Percentiles rank a stretch among this genome's conserved stretches.
Evolutionary conservation across 257 asterid genomes (phyloP).

Genomic region (Nicotiana knightiana): DNA sequence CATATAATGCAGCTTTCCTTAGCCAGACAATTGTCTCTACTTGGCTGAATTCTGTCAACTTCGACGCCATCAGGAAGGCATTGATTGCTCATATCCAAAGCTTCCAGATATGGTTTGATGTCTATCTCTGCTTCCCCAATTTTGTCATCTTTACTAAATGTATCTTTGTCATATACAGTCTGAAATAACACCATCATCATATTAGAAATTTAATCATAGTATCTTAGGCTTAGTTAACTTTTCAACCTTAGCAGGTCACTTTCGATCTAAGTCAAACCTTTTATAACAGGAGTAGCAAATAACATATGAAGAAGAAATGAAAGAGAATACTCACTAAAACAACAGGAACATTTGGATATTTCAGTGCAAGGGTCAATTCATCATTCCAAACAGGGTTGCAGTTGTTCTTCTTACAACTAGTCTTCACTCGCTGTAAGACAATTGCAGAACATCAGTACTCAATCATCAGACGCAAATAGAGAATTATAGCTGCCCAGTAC

Average conservation of each 20-base stretch:
- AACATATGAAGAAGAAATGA: too few species aligned
- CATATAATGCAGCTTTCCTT: constrained; percentile 58
- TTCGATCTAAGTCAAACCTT: too few species aligned
- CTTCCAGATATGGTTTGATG: constrained; percentile 44
- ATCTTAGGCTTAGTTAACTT: not conserved
- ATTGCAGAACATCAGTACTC: not conserved
- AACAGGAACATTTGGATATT: constrained; percentile 50
- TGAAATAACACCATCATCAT: constrained; percentile 10
- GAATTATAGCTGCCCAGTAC: too few species aligned
- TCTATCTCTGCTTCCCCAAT: constrained; percentile 65
- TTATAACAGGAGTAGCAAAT: too few species aligned
- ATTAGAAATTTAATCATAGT: not conserved
- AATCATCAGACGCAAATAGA: too few species aligned
- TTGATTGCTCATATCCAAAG: constrained; percentile 41
- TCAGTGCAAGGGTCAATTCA: constrained; percentile 57
- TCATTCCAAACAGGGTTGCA: constrained; percentile 81
- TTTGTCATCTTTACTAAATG: constrained; percentile 66
- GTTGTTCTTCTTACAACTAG: constrained; percentile 52
- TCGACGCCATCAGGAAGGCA: constrained; percentile 54
- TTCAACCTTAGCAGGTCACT: too few species aligned
- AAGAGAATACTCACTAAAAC: constrained; percentile 33
- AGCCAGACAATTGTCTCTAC: constrained; percentile 41
- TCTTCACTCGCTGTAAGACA: constrained; percentile 56
- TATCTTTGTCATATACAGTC: constrained; percentile 74
- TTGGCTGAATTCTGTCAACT: constrained; percentile 51